Base-by-base conservation (phyloP, 2,329 filamentous ascomycete species). In the Neonectria magnoliae region DNA sequence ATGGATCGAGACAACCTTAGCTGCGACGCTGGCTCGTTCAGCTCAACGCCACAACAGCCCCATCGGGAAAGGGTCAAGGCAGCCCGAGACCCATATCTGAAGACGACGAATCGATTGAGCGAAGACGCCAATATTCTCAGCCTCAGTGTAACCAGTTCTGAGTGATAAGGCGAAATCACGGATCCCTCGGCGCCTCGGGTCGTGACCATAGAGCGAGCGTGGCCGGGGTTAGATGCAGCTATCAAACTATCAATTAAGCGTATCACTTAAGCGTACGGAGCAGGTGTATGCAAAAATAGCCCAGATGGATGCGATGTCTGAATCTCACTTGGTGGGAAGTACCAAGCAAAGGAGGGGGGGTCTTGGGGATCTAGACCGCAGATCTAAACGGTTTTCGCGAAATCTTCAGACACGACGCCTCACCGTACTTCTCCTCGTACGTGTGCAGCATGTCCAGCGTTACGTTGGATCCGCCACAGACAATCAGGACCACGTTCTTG, bases 401-500 rank as follows among this genome's bases (percentile, higher is more conserved):
- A 27, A 69, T 60, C 67, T 77, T 77, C 68, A 80, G 79, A 38
- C 57, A 68, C 3, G 78, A 76, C 65, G 77, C 68, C 14, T 54
- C 59, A 10, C 67, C 71, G 67, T 83, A 88, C 68, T 76, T 77
- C 69, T 83, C 79, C 67, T 82, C 81, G 76, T 90, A 93, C 61
- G 80, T 82, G 57, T 83, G 81, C 57, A 93, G 79, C 74, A 90
- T 85, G 38, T 87, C 84, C 64, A 91, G 76, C 2, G 86, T 88
- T 38, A 93, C 86, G 75, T 89, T 89, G 22, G 86, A 90, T 5
- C 92, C 92, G 48, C 95, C 95, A 75, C 95, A 98, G 7, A 98
- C 89, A 25, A 97, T 84, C 57, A 98, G 82, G 2, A 98, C 93
- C 6, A 98, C 87, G 68, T 92, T 93, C 76, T 89, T 91, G 62